Conservation (phyloP, 306 rosid genomes). For the Oxytropis ochrocephala region DNA sequence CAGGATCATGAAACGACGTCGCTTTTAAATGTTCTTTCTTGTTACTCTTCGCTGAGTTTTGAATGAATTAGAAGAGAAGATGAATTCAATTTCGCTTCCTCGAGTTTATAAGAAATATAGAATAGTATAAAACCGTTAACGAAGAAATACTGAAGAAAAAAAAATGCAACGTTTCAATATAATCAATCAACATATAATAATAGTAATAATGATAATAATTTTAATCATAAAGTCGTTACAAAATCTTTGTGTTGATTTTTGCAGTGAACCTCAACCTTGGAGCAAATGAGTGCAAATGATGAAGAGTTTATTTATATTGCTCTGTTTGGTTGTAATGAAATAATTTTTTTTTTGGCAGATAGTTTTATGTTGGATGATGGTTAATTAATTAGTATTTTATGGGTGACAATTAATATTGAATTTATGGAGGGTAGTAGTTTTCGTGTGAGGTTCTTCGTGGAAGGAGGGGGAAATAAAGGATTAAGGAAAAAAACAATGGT, state of each 20-base stretch:
- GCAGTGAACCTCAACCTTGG: background rate
- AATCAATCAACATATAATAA: too few species aligned
- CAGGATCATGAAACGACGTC: background rate
- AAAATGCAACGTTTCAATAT: background rate
- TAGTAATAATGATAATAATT: background rate
- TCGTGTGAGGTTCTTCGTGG: background rate
- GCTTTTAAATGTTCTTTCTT: background rate
- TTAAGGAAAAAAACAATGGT: background rate
- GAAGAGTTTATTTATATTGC: background rate
- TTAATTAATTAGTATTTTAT: background rate
- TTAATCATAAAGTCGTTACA: too few species aligned
- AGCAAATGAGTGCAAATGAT: background rate
- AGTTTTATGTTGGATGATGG: background rate
- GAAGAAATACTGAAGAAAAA: background rate
- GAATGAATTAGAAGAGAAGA: background rate
- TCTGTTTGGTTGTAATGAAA: too few species aligned
- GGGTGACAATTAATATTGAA: background rate
- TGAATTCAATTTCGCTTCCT: background rate
- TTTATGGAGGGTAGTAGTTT: background rate
- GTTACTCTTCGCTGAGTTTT: background rate
- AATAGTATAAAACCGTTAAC: background rate
- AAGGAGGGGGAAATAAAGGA: background rate
- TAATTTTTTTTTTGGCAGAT: too few species aligned
- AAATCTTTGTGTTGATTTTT: too few species aligned
- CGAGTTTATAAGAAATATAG: background rate